These are phyloP conservation scores for Citeromyces matritensis DNA, from an alignment of 805 yeast genomes.

Conservation along the genomic window DNA sequence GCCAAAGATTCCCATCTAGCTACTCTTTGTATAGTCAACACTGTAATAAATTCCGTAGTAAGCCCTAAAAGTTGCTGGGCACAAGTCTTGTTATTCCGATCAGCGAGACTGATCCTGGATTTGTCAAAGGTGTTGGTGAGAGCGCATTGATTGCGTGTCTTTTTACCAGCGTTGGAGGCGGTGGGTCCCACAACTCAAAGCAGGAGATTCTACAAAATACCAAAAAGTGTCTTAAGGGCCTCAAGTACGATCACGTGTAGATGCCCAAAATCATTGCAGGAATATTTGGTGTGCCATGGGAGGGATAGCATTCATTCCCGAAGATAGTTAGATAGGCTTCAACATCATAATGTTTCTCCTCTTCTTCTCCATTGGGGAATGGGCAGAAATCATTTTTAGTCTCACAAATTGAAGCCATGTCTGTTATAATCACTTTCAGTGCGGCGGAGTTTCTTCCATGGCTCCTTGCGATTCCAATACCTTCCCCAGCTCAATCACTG, in stretches of 20 bases:
- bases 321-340: no score
- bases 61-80: conserved; percentile 30
- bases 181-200: conserved; percentile 7
- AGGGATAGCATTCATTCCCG: no score
- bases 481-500: no score
- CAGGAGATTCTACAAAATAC: conserved; percentile 37
- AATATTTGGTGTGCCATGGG: conserved; percentile 72
- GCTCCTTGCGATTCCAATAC: no score
- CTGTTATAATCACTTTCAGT: no score
- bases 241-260: conserved; percentile 22
- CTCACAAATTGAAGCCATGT: no score
- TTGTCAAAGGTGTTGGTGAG: conserved; percentile 9
- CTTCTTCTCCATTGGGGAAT: no score
- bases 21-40: conserved; percentile 28
- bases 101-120: conserved; percentile 14
- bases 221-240: conserved; percentile 26
- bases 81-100: conserved; percentile 30
- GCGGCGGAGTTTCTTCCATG: no score
- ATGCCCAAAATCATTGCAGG: conserved; percentile 80
- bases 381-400: no score
- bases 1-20: conserved; percentile 39
- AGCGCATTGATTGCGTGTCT: conserved; percentile 40
- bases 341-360: no score
- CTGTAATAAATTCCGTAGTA: conserved; percentile 16
- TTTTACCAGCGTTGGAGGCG: conserved; percentile 52